Evolutionary conservation across 2,329 filamentous ascomycete species (phyloP).

Genomic region (Chaetomium sp.): DNA sequence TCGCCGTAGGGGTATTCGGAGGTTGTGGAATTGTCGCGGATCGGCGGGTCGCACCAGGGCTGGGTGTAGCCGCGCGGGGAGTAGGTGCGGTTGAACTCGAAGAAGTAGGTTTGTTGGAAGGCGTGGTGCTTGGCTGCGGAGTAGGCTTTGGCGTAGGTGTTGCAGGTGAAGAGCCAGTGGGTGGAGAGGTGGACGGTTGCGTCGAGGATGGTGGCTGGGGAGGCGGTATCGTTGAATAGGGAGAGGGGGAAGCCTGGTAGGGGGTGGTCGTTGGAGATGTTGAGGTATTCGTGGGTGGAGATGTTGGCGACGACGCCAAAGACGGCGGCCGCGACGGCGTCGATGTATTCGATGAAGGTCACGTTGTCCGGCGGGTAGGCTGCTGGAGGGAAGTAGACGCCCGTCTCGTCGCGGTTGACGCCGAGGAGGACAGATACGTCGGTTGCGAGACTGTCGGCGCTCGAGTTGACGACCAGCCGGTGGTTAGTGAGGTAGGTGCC

Average conservation of each 20-base stretch:
- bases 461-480: constrained; percentile 26
- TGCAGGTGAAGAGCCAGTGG: constrained; percentile 30
- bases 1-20: constrained; percentile 28
- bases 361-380: constrained; percentile 9
- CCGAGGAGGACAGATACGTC: constrained; percentile 32
- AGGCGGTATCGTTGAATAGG: constrained; percentile 9
- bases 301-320: constrained; percentile 14
- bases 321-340: constrained; percentile 11
- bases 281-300: constrained; percentile 11
- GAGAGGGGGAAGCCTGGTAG: constrained; percentile 16
- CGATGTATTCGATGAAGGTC: constrained; percentile 20
- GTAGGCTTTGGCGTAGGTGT: constrained; percentile 30
- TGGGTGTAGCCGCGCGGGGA: constrained; percentile 27
- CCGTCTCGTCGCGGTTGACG: constrained; percentile 30
- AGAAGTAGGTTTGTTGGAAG: constrained; percentile 31
- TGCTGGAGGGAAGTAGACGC: constrained; percentile 23
- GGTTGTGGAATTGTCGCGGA: constrained; percentile 9
- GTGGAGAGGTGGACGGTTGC: constrained; percentile 29
- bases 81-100: constrained; percentile 37
- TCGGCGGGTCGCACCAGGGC: constrained; percentile 27
- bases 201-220: constrained; percentile 27
- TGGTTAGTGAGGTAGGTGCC: constrained; percentile 25
- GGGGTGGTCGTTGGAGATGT: constrained; percentile 2
- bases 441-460: constrained; percentile 15
- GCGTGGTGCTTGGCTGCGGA: constrained; percentile 29